A percentile compares a stretch with the other conserved stretches of the same genome.
Conservation (phyloP, 305 asterid species). For the Euphrasia arctica region DNA sequence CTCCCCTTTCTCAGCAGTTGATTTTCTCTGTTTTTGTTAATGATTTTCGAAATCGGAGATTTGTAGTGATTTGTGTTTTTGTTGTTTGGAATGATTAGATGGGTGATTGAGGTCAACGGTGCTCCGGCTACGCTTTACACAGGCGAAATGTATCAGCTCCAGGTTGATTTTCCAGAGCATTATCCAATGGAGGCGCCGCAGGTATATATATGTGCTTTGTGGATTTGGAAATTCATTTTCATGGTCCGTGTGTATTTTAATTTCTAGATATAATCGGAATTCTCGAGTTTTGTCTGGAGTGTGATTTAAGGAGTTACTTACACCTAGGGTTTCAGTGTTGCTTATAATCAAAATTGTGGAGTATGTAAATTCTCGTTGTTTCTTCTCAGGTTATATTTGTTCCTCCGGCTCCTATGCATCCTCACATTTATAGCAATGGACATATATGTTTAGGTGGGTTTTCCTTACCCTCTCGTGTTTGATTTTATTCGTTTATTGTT, state of each 20-base stretch:
- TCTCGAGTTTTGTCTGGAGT: not conserved
- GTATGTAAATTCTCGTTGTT: not conserved
- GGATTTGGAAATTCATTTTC: not conserved
- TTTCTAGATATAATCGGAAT: not conserved
- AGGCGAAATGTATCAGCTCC: conserved; percentile 88
- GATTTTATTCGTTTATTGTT: not conserved
- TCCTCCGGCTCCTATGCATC: conserved; percentile 85
- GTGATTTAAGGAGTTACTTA: not conserved
- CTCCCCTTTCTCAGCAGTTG: not conserved
- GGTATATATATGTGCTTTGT: conserved; percentile 38
- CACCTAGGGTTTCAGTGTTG: conserved; percentile 17
- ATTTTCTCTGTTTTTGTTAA: not conserved
- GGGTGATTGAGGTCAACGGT: conserved; percentile 92
- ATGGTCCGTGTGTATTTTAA: no score
- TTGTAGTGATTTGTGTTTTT: conserved; percentile 7
- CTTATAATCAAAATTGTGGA: conserved; percentile 11
- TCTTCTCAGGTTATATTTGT: conserved; percentile 76
- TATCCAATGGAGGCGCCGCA: conserved; percentile 99
- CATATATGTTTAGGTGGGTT: conserved; percentile 86
- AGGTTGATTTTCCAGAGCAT: conserved; percentile 98
- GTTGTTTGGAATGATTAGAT: conserved; percentile 39
- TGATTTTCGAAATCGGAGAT: not conserved
- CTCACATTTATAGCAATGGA: conserved; percentile 91
- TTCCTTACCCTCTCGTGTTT: conserved; percentile 9
- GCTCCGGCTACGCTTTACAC: conserved; percentile 85